These are phyloP conservation scores for Blepharisma japonicum DNA, from an alignment of 73 alveolate genomes.

Conservation along the genomic window DNA sequence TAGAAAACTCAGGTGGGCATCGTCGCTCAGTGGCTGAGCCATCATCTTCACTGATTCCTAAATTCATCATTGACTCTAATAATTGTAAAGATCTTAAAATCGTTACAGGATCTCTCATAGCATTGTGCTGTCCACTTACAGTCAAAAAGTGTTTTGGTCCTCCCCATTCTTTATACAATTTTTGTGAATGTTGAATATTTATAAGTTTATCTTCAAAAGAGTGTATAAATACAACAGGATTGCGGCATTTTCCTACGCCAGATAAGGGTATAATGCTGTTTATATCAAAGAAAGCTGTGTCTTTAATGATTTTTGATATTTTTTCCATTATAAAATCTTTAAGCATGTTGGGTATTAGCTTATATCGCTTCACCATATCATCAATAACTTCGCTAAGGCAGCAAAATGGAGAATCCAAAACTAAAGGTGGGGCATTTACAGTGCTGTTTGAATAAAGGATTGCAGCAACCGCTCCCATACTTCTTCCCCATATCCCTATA, in stretches of 20 bases:
- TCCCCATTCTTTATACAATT: slow-evolving; percentile 60
- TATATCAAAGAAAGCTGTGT: slow-evolving; percentile 57
- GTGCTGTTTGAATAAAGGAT: slow-evolving; percentile 28
- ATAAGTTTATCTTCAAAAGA: slow-evolving; percentile 69
- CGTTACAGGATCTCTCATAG: slow-evolving; percentile 40
- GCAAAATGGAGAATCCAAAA: slow-evolving; percentile 64
- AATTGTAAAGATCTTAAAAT: neutral
- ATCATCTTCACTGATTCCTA: neutral
- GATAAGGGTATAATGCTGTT: slow-evolving; percentile 47
- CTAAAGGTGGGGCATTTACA: slow-evolving; percentile 49
- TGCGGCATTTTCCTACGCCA: slow-evolving; percentile 51
- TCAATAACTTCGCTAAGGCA: slow-evolving; percentile 40
- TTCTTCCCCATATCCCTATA: slow-evolving; percentile 77
- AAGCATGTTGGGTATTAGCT: slow-evolving; percentile 42
- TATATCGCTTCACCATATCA: slow-evolving; percentile 52
- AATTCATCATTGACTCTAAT: neutral
- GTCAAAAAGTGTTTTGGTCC: slow-evolving; percentile 82
- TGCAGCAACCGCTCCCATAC: slow-evolving; percentile 73
- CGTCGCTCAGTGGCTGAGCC: slow-evolving; percentile 2
- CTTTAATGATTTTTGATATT: slow-evolving; percentile 31
- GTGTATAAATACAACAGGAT: slow-evolving; percentile 68
- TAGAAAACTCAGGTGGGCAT: neutral
- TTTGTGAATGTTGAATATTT: slow-evolving; percentile 50
- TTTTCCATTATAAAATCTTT: slow-evolving; percentile 47
- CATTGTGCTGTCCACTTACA: slow-evolving; percentile 89